phyloP scores from a whole-genome alignment of 257 asterid genomes.

The Nicotiana undulata region DNA sequence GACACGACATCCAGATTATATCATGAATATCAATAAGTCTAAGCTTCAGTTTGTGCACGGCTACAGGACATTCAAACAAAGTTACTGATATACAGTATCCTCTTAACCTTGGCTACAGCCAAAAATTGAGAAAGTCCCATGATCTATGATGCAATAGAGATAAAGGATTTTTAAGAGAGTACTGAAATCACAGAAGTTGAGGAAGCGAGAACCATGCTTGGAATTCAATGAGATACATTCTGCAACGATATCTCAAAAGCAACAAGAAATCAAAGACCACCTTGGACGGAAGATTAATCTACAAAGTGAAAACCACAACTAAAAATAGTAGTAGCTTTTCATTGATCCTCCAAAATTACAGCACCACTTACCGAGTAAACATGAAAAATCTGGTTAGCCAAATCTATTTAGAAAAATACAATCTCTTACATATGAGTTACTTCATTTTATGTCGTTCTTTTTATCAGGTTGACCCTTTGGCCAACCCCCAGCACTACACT shows the following conservation, averaged over 20 bases:
- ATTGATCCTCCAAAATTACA: not conserved
- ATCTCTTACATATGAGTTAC: not conserved
- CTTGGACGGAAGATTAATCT: not conserved
- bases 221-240: not conserved
- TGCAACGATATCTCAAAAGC: conserved; percentile 7
- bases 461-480: not conserved
- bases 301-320: not conserved
- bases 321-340: not conserved
- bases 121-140: not conserved
- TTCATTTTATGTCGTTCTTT: not conserved
- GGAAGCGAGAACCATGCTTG: not conserved
- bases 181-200: not conserved
- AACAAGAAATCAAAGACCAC: not conserved
- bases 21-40: not conserved
- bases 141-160: not conserved
- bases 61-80: not conserved
- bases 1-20: not conserved
- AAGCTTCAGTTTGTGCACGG: not conserved
- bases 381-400: not conserved
- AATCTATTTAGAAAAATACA: not conserved
- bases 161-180: not conserved
- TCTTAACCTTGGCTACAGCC: not conserved
- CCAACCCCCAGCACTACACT: not conserved
- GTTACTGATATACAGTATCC: not conserved
- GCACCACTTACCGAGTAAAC: not conserved